These are phyloP conservation scores for Penicillium malachiteum DNA, from an alignment of 495 filamentous ascomycete species.

Conservation along the genomic window DNA sequence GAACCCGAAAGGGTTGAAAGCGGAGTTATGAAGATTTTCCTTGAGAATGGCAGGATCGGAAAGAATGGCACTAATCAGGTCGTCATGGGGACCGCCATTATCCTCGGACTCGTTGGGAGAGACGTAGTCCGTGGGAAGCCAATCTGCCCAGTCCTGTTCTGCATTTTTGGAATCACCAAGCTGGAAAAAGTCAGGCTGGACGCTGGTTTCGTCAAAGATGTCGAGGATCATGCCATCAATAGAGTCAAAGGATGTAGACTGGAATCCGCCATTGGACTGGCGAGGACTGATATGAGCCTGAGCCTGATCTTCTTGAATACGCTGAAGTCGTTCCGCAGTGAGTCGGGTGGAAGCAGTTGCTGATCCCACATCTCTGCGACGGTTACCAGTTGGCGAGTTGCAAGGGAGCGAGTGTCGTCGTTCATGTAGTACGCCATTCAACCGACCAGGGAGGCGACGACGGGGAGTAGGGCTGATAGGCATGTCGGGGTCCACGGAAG, in stretches of 20 bases:
- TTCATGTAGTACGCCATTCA: slow-evolving; percentile 45
- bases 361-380: slow-evolving; percentile 23
- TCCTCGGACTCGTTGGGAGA: slow-evolving; percentile 31
- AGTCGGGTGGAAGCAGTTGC: slow-evolving; percentile 33
- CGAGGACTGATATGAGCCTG: slow-evolving; percentile 20
- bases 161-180: slow-evolving; percentile 24
- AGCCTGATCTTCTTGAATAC: slow-evolving; percentile 31
- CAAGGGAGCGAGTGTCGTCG: slow-evolving; percentile 42
- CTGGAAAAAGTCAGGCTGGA: slow-evolving; percentile 23
- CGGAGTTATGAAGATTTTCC: slow-evolving; percentile 21
- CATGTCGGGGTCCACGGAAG: slow-evolving; percentile 42
- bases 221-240: slow-evolving; percentile 43
- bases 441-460: slow-evolving; percentile 33
- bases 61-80: slow-evolving; percentile 41
- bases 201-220: slow-evolving; percentile 36
- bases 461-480: slow-evolving; percentile 65
- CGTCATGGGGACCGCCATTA: slow-evolving; percentile 24
- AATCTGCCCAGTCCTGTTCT: slow-evolving; percentile 38
- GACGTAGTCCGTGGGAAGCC: slow-evolving; percentile 40
- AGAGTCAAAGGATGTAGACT: slow-evolving; percentile 27
- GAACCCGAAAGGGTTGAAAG: slow-evolving; percentile 36
- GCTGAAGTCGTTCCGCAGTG: slow-evolving; percentile 39
- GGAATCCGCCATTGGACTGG: slow-evolving; percentile 22
- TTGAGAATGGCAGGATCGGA: slow-evolving; percentile 38
- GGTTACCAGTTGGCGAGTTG: slow-evolving; percentile 34